A percentile compares a stretch with the other conserved stretches of the same genome.
Evolutionary conservation across 768 basidiomycete species (phyloP).

Genomic region (Termitomyces sp.): DNA sequence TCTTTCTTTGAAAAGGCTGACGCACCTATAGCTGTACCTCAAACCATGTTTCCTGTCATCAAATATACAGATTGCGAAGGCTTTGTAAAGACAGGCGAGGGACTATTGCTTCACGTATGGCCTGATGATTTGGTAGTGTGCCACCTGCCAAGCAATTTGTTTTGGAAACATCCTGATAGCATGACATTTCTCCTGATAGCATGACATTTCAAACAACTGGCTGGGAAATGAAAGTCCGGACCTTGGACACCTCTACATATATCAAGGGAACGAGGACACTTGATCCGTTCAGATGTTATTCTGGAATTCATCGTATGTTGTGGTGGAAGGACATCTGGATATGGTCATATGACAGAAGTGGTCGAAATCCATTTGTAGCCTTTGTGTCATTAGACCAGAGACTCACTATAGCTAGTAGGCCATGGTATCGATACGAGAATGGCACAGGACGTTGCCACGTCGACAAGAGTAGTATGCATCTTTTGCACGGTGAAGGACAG

Average conservation of each 20-base stretch:
- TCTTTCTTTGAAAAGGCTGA: no score
- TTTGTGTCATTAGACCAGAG: background rate
- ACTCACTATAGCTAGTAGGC: background rate
- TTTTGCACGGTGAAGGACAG: no score
- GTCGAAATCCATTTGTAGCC: background rate
- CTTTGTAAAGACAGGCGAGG: background rate
- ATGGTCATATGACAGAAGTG: background rate
- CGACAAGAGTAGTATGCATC: background rate
- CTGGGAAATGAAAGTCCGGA: background rate
- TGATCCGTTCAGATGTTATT: background rate
- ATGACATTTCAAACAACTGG: background rate
- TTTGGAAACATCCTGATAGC: background rate
- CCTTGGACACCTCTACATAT: slow-evolving; percentile 1
- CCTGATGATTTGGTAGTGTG: background rate
- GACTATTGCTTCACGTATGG: background rate
- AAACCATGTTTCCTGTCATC: background rate
- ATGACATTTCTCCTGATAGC: background rate
- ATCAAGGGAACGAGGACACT: background rate
- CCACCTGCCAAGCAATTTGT: background rate
- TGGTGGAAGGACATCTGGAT: background rate
- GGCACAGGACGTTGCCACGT: background rate
- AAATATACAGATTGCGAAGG: background rate
- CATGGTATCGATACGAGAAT: background rate
- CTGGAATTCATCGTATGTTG: background rate
- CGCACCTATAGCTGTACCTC: no score